phyloP scores from a whole-genome alignment of 768 basidiomycete genomes.

The Cubamyces sp. region DNA sequence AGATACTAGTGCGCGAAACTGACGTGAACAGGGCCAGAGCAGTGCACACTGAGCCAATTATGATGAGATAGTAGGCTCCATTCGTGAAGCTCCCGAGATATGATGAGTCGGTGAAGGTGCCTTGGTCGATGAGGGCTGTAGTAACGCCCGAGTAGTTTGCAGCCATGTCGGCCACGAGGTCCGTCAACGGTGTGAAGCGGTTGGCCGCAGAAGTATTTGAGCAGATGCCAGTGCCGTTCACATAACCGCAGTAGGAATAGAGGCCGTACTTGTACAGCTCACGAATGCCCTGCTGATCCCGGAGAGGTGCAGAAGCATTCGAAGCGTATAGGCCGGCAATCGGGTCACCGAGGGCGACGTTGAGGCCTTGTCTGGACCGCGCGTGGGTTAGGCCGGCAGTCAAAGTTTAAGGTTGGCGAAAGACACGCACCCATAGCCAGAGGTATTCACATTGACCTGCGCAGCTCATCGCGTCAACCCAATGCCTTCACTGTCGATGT shows the following conservation, averaged over 20 bases:
- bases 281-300: constrained; percentile 59
- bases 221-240: constrained; percentile 65
- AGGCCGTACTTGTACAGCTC: constrained; percentile 79
- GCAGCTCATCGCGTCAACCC: constrained; percentile 25
- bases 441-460: constrained; percentile 71
- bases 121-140: constrained; percentile 51
- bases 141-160: constrained; percentile 63
- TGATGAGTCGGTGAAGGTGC: constrained; percentile 59
- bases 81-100: constrained; percentile 66
- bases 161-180: constrained; percentile 68
- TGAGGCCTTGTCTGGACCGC: constrained; percentile 51
- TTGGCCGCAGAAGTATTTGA: constrained; percentile 61
- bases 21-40: constrained; percentile 69
- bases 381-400: constrained; percentile 11
- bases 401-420: constrained; percentile 1
- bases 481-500: constrained; percentile 26
- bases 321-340: constrained; percentile 67
- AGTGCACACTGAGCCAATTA: constrained; percentile 71
- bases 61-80: constrained; percentile 75
- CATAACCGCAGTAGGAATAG: constrained; percentile 78
- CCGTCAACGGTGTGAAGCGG: constrained; percentile 66
- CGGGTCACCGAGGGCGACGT: constrained; percentile 55
- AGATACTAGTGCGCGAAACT: constrained; percentile 34
- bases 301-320: constrained; percentile 66
- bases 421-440: constrained; percentile 64